These are phyloP conservation scores for Cystobasidium pallidum DNA, from an alignment of 1,284 basidiomycete genomes.

Conservation along the genomic window DNA sequence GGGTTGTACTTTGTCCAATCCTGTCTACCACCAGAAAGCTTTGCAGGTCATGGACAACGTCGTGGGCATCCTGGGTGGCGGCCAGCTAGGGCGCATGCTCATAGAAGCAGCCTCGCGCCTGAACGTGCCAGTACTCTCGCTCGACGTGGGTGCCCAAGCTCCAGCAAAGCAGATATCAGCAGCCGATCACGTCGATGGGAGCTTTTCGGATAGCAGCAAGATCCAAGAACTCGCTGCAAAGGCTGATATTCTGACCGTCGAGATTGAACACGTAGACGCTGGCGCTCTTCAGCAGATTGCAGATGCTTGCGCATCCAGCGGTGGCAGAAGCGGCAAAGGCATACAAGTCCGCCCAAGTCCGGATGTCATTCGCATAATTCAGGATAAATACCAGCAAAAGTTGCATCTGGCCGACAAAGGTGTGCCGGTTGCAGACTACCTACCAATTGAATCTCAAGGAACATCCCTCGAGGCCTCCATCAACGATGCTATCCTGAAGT, in stretches of 20 bases:
- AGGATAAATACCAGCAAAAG: conserved; percentile 95
- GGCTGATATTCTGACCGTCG: conserved; percentile 89
- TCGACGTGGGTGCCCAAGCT: conserved; percentile 76
- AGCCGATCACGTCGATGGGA: conserved; percentile 78
- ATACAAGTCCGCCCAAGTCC: conserved; percentile 83
- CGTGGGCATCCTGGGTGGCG: conserved; percentile 67
- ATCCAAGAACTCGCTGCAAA: conserved; percentile 78
- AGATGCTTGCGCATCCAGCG: conserved; percentile 56
- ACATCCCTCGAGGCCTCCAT: conserved; percentile 61
- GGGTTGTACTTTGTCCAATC: not conserved
- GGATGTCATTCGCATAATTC: conserved; percentile 81
- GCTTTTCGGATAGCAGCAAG: conserved; percentile 78
- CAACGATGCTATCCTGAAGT: conserved; percentile 61
- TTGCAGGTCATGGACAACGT: conserved; percentile 20
- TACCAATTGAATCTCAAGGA: conserved; percentile 46
- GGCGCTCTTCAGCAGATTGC: conserved; percentile 71
- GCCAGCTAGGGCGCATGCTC: conserved; percentile 97
- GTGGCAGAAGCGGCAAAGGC: conserved; percentile 51
- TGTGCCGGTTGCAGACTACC: conserved; percentile 75
- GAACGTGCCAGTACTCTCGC: conserved; percentile 82
- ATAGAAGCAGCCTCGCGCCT: conserved; percentile 86
- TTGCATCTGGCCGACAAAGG: conserved; percentile 66
- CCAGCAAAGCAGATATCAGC: conserved; percentile 86
- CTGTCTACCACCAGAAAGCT: too few species aligned
- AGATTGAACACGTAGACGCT: conserved; percentile 96